Evolutionary conservation across 257 asterid species (phyloP), one percentile per base, ranked within the genome.

Genomic region (Craterostigma plantagineum): DNA sequence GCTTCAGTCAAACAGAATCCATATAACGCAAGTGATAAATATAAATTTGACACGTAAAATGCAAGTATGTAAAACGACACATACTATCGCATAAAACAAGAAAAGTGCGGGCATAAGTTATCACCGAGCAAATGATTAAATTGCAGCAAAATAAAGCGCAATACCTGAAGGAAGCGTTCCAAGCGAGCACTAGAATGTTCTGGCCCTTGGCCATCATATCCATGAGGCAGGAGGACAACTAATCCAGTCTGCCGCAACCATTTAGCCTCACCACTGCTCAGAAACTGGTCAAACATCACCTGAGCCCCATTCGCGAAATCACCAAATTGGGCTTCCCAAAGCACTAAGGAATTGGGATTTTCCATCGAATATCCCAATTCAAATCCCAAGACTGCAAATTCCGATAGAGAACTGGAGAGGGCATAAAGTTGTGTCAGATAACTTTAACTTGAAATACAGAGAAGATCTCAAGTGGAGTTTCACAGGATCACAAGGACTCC

Each of bases 281-380:
- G 38, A 66, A 85, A 85, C 59, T 85, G 96, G 66, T 85, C 96
- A 64, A 85, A 75, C 46, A 81, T 81, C 53, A 85, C 96, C 65
- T 85, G 96, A 49, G 96, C 91, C 30, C 92, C 94, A 51, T 85
- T 81, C 15, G 96, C 48, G 49, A 85, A 85, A 66, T 85, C 96
- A 55, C 96, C 96, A 51, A 85, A 81, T 53, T 85, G 96, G 45
- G 96, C 96, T 77, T 85, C 94, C 96, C 96, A 85, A 36, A 85
- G 46, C n/a, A 85, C 93, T 67, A 85, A 65, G 41, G 94, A 77
- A 62, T 85, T 85, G 43, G 96, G 94, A 56, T 81, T 85, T 67
- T 85, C 96, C 96, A 85, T 85, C 1, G 96, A 81, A 62, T 85
- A 85, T 53, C 96, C 96, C 58, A 85, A 52, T 63, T 85, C 94